phyloP scores from a whole-genome alignment of 345 rosid species.

The Dipteronia dyeriana region DNA sequence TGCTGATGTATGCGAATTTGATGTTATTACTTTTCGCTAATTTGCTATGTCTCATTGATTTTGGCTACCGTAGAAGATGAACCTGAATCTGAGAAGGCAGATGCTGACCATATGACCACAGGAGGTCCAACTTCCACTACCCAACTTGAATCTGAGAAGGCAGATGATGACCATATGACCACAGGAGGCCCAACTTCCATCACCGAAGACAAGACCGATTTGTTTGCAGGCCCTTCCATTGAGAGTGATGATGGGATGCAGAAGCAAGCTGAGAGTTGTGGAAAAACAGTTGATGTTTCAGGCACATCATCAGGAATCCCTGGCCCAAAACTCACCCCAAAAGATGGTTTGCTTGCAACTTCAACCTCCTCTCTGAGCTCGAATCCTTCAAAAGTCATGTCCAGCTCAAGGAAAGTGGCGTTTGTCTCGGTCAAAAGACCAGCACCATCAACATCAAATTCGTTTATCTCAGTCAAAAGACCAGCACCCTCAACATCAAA shows the following conservation, averaged over 20 bases:
- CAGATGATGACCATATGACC: conserved; percentile 8
- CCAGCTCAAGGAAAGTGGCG: conserved; percentile 52
- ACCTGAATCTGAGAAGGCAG: conserved; percentile 22
- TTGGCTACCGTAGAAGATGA: conserved; percentile 29
- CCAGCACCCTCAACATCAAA: conserved; percentile 35
- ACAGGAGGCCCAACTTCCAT: conserved; percentile 25
- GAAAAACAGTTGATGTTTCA: not conserved
- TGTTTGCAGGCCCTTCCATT: conserved; percentile 12
- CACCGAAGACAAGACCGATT: conserved; percentile 18
- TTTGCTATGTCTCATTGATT: not conserved
- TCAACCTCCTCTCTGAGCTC: conserved; percentile 22
- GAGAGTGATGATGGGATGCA: not conserved
- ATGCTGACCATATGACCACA: conserved; percentile 8
- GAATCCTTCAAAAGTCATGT: conserved; percentile 8
- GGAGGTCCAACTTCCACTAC: conserved; percentile 24
- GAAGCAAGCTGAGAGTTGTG: conserved; percentile 24
- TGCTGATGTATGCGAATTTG: not conserved
- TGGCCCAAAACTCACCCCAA: not conserved
- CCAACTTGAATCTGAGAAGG: conserved; percentile 28
- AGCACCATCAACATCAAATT: conserved; percentile 28
- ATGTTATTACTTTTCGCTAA: not conserved
- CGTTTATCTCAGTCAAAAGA: conserved; percentile 59
- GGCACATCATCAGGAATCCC: conserved; percentile 1
- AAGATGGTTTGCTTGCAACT: conserved; percentile 19
- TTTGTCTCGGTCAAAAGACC: conserved; percentile 62